Evolutionary conservation across 805 yeast species (phyloP), one percentile per base, ranked within the genome.

Genomic region (Candida ponderosae): DNA sequence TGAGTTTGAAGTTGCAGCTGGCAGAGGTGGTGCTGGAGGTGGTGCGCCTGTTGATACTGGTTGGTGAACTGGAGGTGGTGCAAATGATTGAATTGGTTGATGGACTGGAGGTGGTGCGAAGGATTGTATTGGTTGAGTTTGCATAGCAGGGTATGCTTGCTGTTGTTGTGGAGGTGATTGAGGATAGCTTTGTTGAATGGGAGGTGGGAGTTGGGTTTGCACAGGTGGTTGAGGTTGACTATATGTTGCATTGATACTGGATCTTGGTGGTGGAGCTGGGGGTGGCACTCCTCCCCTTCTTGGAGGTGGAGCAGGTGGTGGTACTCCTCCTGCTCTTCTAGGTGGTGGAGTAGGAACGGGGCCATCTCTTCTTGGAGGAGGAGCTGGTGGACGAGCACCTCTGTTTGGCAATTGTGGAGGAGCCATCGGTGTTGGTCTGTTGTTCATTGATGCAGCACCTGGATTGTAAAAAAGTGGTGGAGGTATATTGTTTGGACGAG

Each of bases 1-100:
- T 7, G 60, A 56, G 11, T 65, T 61, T 13, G 59, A 57, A 15
- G 59, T 56, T 13, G 59, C 57, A 15, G 59, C 56, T 20, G 51
- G 48, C 2, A 62, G 53, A 6, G 61, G 54, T 6, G 56, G 57
- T 6, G 62, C 60, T 8, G 59, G 56, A 11, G 62, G 51, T 15
- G 68, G 59, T 0, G 37, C 6, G 6, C 21, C 31, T 11, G 49
- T 51, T 16, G 57, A 46, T 29, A 47, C 41, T 37, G 49, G 54
- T 8, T 35, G 34, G 9, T 43, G 37, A 30, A 34, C 41, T 21
- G 20, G 36, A 21, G 46, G 39, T 19, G 42, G 42, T n/a, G n/a
- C n/a, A n/a, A n/a, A n/a, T n/a, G n/a, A n/a, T n/a, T n/a, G n/a
- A 7, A 45, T 35, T 27, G 48, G 36, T 8, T 42, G 31, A 32